Conservation (phyloP, 495 filamentous ascomycete species). For the Tuber melanosporum region DNA sequence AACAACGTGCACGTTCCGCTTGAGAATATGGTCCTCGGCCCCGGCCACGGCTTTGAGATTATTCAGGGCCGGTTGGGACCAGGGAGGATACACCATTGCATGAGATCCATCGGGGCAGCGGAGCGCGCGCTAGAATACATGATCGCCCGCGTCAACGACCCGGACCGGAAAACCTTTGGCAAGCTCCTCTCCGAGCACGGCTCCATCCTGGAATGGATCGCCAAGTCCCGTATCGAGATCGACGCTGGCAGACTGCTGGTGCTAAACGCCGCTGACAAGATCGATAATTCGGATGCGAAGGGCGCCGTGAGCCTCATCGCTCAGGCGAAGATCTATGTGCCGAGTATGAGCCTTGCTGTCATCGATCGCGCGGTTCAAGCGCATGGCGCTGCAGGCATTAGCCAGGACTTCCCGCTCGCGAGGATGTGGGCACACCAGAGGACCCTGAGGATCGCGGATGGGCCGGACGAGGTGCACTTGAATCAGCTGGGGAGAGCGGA, state of each 20-base stretch:
- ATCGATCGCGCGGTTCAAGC: conserved; percentile 85
- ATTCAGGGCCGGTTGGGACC: conserved; percentile 89
- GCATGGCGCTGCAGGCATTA: conserved; percentile 77
- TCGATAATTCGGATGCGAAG: conserved; percentile 75
- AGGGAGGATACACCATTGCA: conserved; percentile 88
- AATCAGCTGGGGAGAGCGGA: conserved; percentile 84
- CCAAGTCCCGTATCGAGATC: conserved; percentile 80
- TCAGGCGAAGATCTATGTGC: conserved; percentile 78
- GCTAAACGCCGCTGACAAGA: conserved; percentile 83
- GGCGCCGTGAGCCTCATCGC: conserved; percentile 76
- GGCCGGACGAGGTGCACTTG: conserved; percentile 88
- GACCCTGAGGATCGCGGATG: conserved; percentile 79
- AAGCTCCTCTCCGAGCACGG: conserved; percentile 73
- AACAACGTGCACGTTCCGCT: conserved; percentile 74
- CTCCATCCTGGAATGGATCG: conserved; percentile 90
- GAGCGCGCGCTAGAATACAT: conserved; percentile 83
- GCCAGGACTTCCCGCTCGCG: conserved; percentile 84
- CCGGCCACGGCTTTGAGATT: conserved; percentile 92
- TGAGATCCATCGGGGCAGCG: conserved; percentile 81
- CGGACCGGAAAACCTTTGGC: conserved; percentile 76
- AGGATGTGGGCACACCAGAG: conserved; percentile 78
- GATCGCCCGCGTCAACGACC: conserved; percentile 82
- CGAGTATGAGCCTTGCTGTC: conserved; percentile 65
- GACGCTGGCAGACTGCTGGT: conserved; percentile 80
- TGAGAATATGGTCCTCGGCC: conserved; percentile 73